Evolutionary conservation across 257 asterid genomes (phyloP), one percentile per base, ranked within the genome.

Genomic region (Jaltomata sinuosa): DNA sequence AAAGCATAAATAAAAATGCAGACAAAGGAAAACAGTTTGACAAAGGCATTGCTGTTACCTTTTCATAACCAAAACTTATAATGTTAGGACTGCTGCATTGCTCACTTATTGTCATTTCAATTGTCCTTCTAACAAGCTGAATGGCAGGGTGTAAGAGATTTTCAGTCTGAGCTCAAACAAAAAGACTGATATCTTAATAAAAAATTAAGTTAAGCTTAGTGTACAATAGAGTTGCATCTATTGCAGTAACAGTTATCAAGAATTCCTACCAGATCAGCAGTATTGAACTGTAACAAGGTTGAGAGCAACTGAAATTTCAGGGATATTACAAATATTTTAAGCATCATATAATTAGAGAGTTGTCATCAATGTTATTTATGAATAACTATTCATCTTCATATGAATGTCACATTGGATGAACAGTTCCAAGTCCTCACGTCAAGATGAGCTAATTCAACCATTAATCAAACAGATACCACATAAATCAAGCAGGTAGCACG

Each of bases 41-140:
- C 54, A 42, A 82, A n/a, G 8, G 15, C 77, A 9, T 7, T 40
- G 52, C 27, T 84, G 93, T 87, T 83, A 92, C 99, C 90, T 84
- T 89, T 85, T 92, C 84, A 85, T 91, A 93, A 69, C 86, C 87
- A 86, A 82, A 59, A 90, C 93, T 93, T 83, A 96, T 84, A 78
- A 94, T 84, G 85, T 96, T 94, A 34, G 88, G 47, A 45, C 97
- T 85, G 61, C 90, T 83, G 36, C 88, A 85, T 65, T 84, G 86
- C 83, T 90, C 91, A 25, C 9, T 25, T 86, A 88, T 79, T 14
- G 88, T 88, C 87, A 84, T 84, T 89, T 96, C 97, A 82, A 96
- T 94, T 40, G 91, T 84, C 86, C 93, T 91, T 83, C 90, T 89
- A 10, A 94, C 95, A 72, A 93, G 85, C 99, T 96, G 92, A 88